Base-by-base conservation (phyloP, 139 green algal species). In the Micractinium conductrix region DNA sequence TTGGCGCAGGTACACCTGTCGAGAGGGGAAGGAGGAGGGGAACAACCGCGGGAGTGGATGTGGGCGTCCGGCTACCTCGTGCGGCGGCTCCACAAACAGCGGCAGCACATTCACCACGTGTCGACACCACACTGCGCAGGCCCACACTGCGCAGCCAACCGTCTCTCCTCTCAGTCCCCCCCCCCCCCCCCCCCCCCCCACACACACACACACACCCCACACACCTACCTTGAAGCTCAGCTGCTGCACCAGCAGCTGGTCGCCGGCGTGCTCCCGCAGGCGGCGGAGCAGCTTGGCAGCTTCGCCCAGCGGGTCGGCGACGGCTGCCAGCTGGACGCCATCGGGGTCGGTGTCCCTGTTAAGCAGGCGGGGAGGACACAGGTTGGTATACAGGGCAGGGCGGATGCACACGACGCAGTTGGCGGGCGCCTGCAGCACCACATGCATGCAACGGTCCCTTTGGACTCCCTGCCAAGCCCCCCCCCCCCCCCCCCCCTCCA, bases 291-390 rank as follows among this genome's bases (percentile, higher is more conserved):
- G 92, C 91, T 97, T 98, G 58, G 86, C 84, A 1, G 97, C 97
- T 86, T 99, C 95, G 2, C 42, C 93, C 62, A 99, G 86, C 0
- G 96, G 97, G 71, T 98, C 92, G 5, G 90, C 70, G 2, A 88
- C 92, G 38, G 88, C 85, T 1, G 93, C 89, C 53, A 99, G 90
- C 91, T 95, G 88, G 55, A 85, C 90, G 44, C 96, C 97, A 43
- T 97, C 87, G 0, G 97, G 96, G 80, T 99, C 97, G 12, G 91
- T 85, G 83, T 99, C 97, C 69, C 62, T 92, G 86, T n/a, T n/a
- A n/a, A n/a, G n/a, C n/a, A n/a, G n/a, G n/a, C n/a, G n/a, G n/a
- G n/a, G n/a, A 63, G 7, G 9, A 22, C 58, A 67, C 58, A 16
- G 58, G 24, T 4, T 26, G 1, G 26, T 35, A 5, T 10, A 8